These are phyloP conservation scores for Smallanthus sonchifolius DNA, from an alignment of 129 eudicot genomes.

Conservation along the genomic window DNA sequence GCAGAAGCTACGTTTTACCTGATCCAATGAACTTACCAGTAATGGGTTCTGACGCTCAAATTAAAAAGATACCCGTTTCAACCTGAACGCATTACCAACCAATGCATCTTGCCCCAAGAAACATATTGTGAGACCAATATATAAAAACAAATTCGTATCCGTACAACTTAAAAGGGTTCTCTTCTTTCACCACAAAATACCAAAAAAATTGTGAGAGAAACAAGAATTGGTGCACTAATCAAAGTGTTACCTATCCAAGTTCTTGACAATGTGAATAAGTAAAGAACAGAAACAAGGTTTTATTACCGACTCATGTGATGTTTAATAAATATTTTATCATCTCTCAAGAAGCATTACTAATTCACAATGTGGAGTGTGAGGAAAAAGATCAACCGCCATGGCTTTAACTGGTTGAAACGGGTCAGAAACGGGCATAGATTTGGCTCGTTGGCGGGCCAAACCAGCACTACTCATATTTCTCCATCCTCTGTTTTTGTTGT, in stretches of 20 bases:
- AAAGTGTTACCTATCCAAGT: not conserved
- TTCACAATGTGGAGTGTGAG: conserved; percentile 91
- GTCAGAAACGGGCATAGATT: conserved; percentile 87
- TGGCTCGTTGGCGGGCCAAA: conserved; percentile 82
- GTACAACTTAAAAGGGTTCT: not conserved
- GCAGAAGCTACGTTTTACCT: too few species aligned
- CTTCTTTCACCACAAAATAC: not conserved
- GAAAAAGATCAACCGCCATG: conserved; percentile 96
- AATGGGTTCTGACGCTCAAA: too few species aligned
- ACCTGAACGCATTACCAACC: not conserved
- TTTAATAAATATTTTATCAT: conserved; percentile 24
- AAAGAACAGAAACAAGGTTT: not conserved
- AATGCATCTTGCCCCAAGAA: not conserved
- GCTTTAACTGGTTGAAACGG: conserved; percentile 86
- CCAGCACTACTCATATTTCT: conserved; percentile 82
- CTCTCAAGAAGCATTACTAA: conserved; percentile 93
- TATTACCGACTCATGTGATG: not conserved
- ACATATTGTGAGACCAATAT: not conserved
- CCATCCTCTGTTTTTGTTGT: conserved; percentile 72
- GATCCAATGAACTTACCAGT: too few species aligned
- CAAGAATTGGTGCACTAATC: not conserved
- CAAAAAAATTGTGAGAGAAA: not conserved
- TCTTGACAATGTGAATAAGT: not conserved
- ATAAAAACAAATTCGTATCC: not conserved
- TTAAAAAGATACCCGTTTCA: not conserved